Conservation (phyloP, 2,329 filamentous ascomycete species). For the Cytospora piceae region DNA sequence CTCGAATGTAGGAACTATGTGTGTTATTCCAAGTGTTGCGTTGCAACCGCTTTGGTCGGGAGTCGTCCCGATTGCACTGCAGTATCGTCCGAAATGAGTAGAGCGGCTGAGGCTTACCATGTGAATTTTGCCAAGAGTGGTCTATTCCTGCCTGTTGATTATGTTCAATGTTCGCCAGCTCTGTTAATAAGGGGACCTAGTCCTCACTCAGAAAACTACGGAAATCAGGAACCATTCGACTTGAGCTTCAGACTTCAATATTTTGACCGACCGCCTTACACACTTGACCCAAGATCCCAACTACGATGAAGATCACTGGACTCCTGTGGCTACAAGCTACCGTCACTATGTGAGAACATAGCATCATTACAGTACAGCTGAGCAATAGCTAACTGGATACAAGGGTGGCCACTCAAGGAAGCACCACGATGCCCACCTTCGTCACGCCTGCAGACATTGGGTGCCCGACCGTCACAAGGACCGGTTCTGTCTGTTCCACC, state of each 20-base stretch:
- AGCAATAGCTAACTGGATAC: not conserved
- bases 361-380: not conserved
- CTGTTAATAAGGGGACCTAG: not conserved
- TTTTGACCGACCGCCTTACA: not conserved
- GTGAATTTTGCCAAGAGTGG: no score
- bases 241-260: not conserved
- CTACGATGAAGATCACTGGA: not conserved
- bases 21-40: no score
- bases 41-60: no score
- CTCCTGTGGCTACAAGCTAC: not conserved
- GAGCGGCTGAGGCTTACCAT: no score
- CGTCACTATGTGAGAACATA: not conserved
- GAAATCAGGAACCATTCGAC: not conserved
- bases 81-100: no score
- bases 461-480: slow-evolving; percentile 14
- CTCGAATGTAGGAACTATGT: no score
- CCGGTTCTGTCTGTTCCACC: slow-evolving; percentile 6
- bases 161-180: no score
- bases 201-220: not conserved
- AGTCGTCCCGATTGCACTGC: no score
- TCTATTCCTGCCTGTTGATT: no score
- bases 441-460: not conserved
- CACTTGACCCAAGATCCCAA: not conserved
- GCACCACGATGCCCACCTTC: not conserved
- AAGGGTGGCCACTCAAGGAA: not conserved